phyloP scores from a whole-genome alignment of 2,329 filamentous ascomycete species.

The Fusarium sublunatum region DNA sequence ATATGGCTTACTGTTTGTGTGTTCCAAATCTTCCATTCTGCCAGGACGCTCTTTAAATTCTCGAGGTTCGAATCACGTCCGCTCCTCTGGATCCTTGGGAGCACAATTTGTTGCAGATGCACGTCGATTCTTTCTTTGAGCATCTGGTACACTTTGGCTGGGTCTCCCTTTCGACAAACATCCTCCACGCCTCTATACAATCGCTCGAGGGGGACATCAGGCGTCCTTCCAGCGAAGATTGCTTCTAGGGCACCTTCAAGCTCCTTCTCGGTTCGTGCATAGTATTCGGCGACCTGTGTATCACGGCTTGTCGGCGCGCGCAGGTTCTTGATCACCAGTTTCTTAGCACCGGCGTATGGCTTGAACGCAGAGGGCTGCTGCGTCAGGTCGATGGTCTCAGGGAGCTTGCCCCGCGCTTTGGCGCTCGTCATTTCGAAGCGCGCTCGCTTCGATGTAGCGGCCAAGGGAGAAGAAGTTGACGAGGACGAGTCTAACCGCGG shows the following conservation, averaged over 20 bases:
- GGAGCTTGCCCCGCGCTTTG: constrained; percentile 55
- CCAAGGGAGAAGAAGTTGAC: constrained; percentile 44
- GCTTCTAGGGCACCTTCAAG: constrained; percentile 77
- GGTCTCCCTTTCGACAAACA: constrained; percentile 82
- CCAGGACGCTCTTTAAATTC: constrained; percentile 66
- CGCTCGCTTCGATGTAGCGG: constrained; percentile 48
- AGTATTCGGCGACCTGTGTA: constrained; percentile 79
- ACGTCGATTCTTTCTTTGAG: constrained; percentile 73
- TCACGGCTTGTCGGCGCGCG: constrained; percentile 67
- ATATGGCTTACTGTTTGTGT: constrained; percentile 71
- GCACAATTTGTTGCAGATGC: constrained; percentile 73
- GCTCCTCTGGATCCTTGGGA: constrained; percentile 63
- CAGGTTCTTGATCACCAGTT: constrained; percentile 94
- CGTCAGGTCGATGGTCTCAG: constrained; percentile 53
- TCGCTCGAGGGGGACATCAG: constrained; percentile 82
- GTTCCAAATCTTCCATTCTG: constrained; percentile 81
- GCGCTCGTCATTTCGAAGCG: constrained; percentile 52
- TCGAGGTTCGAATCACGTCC: constrained; percentile 68
- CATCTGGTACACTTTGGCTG: constrained; percentile 73
- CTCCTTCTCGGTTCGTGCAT: constrained; percentile 78
- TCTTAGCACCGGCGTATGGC: constrained; percentile 81
- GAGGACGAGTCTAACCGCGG: constrained; percentile 53
- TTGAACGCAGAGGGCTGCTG: constrained; percentile 65
- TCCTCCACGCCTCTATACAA: constrained; percentile 93
- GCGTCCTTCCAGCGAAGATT: constrained; percentile 74